Percentiles rank a stretch among this genome's conserved stretches.
These are phyloP conservation scores for Fomitopsis pulvina DNA, from an alignment of 768 basidiomycete genomes.

Conservation along the genomic window DNA sequence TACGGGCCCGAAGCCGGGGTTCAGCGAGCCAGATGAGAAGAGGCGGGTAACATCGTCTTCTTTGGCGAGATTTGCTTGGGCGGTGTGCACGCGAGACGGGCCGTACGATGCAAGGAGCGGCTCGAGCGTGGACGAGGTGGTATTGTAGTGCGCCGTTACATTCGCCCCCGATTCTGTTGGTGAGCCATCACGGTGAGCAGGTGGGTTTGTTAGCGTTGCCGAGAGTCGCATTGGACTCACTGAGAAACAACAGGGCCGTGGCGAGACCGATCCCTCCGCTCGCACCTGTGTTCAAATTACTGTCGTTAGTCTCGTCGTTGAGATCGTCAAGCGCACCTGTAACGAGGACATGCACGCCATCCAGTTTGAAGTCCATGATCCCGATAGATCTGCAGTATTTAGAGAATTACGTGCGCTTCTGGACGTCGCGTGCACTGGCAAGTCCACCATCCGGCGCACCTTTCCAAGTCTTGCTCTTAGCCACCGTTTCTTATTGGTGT, in stretches of 20 bases:
- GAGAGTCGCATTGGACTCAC: slow-evolving; percentile 26
- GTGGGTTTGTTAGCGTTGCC: background rate
- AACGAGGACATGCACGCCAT: slow-evolving; percentile 58
- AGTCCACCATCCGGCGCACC: no score
- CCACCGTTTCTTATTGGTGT: no score
- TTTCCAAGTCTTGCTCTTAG: no score
- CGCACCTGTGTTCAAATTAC: slow-evolving; percentile 43
- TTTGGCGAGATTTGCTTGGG: slow-evolving; percentile 52
- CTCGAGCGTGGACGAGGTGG: slow-evolving; percentile 37
- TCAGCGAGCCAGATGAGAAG: slow-evolving; percentile 39
- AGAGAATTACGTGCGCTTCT: no score
- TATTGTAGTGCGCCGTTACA: slow-evolving; percentile 69
- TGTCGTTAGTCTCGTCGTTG: background rate
- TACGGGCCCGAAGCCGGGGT: slow-evolving; percentile 39
- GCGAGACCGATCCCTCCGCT: slow-evolving; percentile 72
- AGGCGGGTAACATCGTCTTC: slow-evolving; percentile 47
- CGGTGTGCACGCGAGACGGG: slow-evolving; percentile 20
- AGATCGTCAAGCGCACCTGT: slow-evolving; percentile 39
- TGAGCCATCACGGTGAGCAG: background rate
- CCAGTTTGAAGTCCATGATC: slow-evolving; percentile 49
- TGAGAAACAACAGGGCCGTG: slow-evolving; percentile 48
- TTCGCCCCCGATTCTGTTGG: slow-evolving; percentile 58
- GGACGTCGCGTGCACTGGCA: no score
- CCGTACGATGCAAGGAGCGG: slow-evolving; percentile 34
- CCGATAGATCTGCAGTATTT: no score